Evolutionary conservation across 192 early-diverging fungal genomes (phyloP).

Genomic region (Coemansia sp.): DNA sequence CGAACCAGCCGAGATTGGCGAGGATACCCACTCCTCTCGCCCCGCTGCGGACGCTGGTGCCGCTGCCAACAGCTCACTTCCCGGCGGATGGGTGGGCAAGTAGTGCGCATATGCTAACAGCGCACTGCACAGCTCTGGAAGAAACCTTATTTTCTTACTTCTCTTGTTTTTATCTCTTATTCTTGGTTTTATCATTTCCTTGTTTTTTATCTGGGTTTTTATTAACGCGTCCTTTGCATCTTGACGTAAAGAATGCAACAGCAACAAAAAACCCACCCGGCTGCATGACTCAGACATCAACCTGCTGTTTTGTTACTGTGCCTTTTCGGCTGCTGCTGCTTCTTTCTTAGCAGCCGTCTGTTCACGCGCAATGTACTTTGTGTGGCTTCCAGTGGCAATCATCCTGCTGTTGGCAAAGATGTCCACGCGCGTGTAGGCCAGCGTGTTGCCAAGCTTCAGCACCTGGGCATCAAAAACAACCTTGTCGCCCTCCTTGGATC

Average conservation of each 20-base stretch:
- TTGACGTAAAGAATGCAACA: background rate
- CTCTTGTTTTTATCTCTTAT: background rate
- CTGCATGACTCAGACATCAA: background rate
- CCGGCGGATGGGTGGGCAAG: constrained; percentile 26
- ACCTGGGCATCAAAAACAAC: constrained; percentile 47
- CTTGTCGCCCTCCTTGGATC: constrained; percentile 44
- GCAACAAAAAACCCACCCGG: background rate
- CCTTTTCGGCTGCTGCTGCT: background rate
- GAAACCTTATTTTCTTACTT: background rate
- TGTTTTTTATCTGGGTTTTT: background rate
- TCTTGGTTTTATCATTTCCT: background rate
- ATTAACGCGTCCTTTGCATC: background rate
- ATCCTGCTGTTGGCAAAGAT: constrained; percentile 43
- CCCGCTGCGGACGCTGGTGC: background rate
- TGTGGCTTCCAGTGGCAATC: constrained; percentile 55
- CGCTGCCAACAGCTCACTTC: constrained; percentile 12
- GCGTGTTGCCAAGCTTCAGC: constrained; percentile 49
- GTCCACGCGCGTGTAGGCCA: constrained; percentile 55
- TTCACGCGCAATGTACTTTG: constrained; percentile 50
- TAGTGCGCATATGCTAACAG: background rate
- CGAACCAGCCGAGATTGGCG: constrained; percentile 6
- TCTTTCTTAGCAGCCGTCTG: constrained; percentile 12
- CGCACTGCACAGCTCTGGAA: background rate
- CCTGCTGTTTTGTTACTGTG: constrained; percentile 1
- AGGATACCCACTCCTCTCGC: background rate